Evolutionary conservation across 257 asterid species (phyloP), one percentile per base, ranked within the genome.

Genomic region (Apocynum venetum): DNA sequence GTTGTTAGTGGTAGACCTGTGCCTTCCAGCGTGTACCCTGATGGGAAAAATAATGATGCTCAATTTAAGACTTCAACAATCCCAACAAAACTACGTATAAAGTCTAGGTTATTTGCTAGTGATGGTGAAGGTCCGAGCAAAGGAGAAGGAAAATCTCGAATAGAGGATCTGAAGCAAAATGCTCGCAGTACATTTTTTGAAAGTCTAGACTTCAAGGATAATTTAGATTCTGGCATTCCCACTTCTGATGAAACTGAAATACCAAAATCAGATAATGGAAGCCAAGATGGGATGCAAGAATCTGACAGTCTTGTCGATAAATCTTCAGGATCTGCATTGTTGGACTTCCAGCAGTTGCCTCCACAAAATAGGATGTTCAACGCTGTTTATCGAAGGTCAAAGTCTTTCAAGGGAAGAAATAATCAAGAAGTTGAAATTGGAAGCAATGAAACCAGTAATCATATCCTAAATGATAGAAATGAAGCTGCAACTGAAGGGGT

Each of bases 351-450:
- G 82, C 89, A 83, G 76, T 65, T 77, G 82, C 93, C 87, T 79
- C 85, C 92, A 41, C 89, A 79, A 80, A 88, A 85, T 83, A 86
- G 94, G 90, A 88, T 85, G 90, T 87, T 89, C 73, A 79, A 88
- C 69, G 93, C 96, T 67, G 97, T 96, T 81, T 96, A 96, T 85
- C 80, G 89, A 83, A 89, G 99, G 89, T 86, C 86, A 78, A 94
- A 84, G 85, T 80, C 87, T 83, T 82, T 85, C 64, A 87, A 85
- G 84, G 81, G 86, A 72, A 91, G 89, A 85, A 84, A 77, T 71
- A 88, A 83, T 73, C 84, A 81, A 75, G 97, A 87, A 77, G 88
- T 82, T 35, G 85, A 64, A 38, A 69, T 76, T 75, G 85, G 87
- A 74, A 77, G 80, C 82, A 86, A 80, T 84, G 89, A 86, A 79